phyloP scores from a whole-genome alignment of 1,284 basidiomycete species.

The Pascua guehoae region DNA sequence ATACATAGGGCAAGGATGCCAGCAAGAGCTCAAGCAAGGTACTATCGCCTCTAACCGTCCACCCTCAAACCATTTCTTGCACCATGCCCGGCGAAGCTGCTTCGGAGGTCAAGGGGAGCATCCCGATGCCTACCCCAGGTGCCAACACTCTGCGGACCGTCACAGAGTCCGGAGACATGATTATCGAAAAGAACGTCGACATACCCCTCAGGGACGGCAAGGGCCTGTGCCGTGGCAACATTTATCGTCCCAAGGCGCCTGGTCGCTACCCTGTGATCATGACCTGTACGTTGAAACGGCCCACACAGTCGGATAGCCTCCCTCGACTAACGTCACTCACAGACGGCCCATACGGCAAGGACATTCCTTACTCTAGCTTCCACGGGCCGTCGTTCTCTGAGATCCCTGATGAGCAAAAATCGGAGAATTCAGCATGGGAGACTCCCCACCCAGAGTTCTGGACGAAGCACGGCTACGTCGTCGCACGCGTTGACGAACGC shows the following conservation, averaged over 20 bases:
- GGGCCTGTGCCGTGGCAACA: slow-evolving; percentile 33
- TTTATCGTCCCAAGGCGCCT: slow-evolving; percentile 30
- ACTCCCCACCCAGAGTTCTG: slow-evolving; percentile 41
- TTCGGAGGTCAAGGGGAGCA: too few relatives aligned
- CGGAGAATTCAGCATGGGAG: slow-evolving; percentile 39
- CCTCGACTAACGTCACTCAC: background rate
- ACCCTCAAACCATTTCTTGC: too few relatives aligned
- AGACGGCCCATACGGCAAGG: slow-evolving; percentile 42
- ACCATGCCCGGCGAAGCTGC: too few relatives aligned
- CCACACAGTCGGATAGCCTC: too few relatives aligned
- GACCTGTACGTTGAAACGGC: slow-evolving; percentile 20
- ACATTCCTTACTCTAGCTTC: slow-evolving; percentile 35
- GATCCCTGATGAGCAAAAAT: slow-evolving; percentile 39
- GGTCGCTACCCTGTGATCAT: slow-evolving; percentile 35
- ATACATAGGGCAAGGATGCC: too few relatives aligned
- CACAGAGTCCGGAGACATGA: background rate
- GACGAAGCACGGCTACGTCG: slow-evolving; percentile 39
- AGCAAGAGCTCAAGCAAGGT: too few relatives aligned
- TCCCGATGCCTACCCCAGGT: slow-evolving; percentile 2
- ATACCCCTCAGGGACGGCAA: slow-evolving; percentile 35
- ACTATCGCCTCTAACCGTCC: too few relatives aligned
- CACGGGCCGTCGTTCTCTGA: slow-evolving; percentile 30
- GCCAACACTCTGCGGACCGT: slow-evolving; percentile 16
- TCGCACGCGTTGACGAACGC: slow-evolving; percentile 43
- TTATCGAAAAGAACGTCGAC: slow-evolving; percentile 35